Base-by-base conservation (phyloP, 1,284 basidiomycete genomes). In the Pterulicium gracile region DNA sequence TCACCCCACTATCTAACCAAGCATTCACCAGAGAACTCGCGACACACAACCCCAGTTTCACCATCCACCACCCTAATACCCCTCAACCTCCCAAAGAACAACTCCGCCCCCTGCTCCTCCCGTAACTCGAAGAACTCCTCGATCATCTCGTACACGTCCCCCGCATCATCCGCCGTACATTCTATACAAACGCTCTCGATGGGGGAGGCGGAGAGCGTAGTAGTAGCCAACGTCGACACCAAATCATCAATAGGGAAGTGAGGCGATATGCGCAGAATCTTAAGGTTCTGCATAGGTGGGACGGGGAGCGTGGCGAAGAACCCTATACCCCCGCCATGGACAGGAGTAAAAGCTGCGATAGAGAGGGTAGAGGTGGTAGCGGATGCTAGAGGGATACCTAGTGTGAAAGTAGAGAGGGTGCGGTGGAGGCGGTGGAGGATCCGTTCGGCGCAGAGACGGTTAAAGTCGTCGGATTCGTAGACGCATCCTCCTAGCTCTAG, bases 171-270 rank as follows among this genome's bases (percentile, higher is more conserved):
- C 47, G 74, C 72, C 58, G 72, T 73, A 61, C 77, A 79, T 50
- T 75, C 69, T 49, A 79, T 64, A 3, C 71, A 72, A 12, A 80
- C 62, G 18, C 64, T 66, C 55, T 79, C 76, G 44, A 81, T 73
- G 17, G 77, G 78, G 0, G 74, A 77, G n/a, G 68, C 73, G 13
- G 75, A 74, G 47, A 81, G 67, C 46, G 72, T 70, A 20, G 73
- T 62, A 32, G 27, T 32, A 32, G 27, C 27, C 55, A 80, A 68
- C 1, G 78, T 79, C 53, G 77, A 70, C 22, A 74, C 72, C 49
- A 81, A 70, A 52, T 68, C 68, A 54, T 76, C 72, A 23, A 79
- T 69, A 19, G 78, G 75, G 64, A 81, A 76, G 61, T 73, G 74
- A 0, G 77, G 74, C 3, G 74, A 70, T 55, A 81, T 70, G 58